Conservation (phyloP, 2,329 filamentous ascomycete genomes). For the Botrytis porri region DNA sequence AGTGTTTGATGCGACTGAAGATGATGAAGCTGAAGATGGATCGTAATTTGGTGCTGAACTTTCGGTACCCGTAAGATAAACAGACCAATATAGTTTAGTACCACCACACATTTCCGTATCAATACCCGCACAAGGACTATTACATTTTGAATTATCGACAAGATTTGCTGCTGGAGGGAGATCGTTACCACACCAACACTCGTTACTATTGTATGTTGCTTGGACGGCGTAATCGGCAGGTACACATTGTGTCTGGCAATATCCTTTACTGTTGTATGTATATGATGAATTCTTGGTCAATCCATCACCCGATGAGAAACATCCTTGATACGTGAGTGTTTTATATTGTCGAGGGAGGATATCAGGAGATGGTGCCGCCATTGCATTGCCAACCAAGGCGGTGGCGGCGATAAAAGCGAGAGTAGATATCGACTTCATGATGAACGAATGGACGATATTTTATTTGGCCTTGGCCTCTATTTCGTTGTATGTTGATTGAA, state of each 20-base stretch:
- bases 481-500: not conserved
- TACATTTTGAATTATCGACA: conserved; percentile 29
- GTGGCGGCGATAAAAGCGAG: conserved; percentile 25
- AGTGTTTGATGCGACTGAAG: conserved; percentile 17
- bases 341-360: conserved; percentile 9
- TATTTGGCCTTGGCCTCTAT: conserved; percentile 27
- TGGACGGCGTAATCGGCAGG: conserved; percentile 26
- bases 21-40: conserved; percentile 19
- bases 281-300: conserved; percentile 31
- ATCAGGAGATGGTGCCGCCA: conserved; percentile 21
- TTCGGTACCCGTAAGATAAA: conserved; percentile 33
- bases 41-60: conserved; percentile 23
- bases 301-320: conserved; percentile 32
- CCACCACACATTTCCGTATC: conserved; percentile 35
- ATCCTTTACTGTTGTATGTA: conserved; percentile 34
- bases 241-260: conserved; percentile 31
- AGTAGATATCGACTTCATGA: conserved; percentile 31
- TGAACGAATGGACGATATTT: conserved; percentile 24
- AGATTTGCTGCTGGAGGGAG: conserved; percentile 29
- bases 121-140: conserved; percentile 34
- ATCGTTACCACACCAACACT: conserved; percentile 37
- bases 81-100: conserved; percentile 25
- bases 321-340: conserved; percentile 28
- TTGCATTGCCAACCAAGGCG: conserved; percentile 24
- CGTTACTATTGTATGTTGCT: conserved; percentile 28